Percentiles rank a stretch among this genome's conserved stretches.
phyloP scores from a whole-genome alignment of 352 stramenopile genomes.

The Globisporangium nunn region DNA sequence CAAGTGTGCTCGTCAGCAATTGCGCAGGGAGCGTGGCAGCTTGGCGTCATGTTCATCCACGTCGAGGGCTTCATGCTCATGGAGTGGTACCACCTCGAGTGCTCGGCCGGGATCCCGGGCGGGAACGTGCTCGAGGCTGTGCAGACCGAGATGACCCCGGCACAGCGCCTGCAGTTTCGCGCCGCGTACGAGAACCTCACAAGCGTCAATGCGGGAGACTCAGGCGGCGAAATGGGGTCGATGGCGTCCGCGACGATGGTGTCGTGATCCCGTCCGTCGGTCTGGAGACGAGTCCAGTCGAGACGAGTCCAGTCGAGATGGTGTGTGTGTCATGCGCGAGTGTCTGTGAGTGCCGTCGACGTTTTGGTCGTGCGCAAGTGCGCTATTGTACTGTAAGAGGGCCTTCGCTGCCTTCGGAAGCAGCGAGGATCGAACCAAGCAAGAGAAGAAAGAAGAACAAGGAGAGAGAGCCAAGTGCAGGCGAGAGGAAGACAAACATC shows the following conservation, averaged over 20 bases:
- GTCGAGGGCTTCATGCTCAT: constrained; percentile 85
- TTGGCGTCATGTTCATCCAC: constrained; percentile 84
- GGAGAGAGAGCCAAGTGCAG: neutral
- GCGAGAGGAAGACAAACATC: neutral
- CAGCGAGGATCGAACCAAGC: neutral
- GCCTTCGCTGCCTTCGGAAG: neutral
- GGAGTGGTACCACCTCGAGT: constrained; percentile 78
- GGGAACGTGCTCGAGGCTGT: constrained; percentile 49
- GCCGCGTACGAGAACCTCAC: constrained; percentile 22
- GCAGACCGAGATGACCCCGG: constrained; percentile 54
- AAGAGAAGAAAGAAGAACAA: neutral
- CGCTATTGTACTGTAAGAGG: neutral
- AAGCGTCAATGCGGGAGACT: neutral
- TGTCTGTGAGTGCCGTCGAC: neutral
- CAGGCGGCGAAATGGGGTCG: neutral
- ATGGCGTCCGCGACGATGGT: constrained; percentile 12
- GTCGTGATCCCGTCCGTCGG: constrained; percentile 4
- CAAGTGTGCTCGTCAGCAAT: constrained; percentile 65
- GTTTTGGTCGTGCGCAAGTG: neutral
- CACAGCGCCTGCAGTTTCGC: constrained; percentile 48
- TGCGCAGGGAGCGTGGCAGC: constrained; percentile 52
- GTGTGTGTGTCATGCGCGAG: neutral
- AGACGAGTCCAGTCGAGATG: neutral
- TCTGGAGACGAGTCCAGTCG: neutral
- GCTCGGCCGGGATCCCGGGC: constrained; percentile 42